phyloP scores from a whole-genome alignment of 345 rosid species.

The Pistacia vera region DNA sequence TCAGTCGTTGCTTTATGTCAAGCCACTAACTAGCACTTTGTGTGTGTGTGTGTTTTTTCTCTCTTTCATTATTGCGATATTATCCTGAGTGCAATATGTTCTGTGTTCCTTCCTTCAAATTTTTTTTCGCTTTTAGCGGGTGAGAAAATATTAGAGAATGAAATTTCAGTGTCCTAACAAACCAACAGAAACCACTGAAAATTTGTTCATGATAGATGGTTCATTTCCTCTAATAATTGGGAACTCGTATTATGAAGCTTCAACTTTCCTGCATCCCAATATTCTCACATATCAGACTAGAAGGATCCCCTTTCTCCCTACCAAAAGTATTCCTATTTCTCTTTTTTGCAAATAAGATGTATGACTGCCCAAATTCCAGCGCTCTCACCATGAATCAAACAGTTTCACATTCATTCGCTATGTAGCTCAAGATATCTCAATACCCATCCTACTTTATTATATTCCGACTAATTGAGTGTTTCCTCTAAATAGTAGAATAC shows the following conservation, averaged over 20 bases:
- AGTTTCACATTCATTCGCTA: neutral
- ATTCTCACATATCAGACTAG: neutral
- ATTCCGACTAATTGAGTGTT: no score
- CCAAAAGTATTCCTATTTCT: neutral
- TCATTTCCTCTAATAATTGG: neutral
- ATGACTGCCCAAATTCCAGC: neutral
- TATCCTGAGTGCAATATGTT: no score
- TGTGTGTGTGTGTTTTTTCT: neutral
- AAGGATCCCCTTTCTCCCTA: neutral
- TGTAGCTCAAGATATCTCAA: neutral
- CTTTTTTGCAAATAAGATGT: no score
- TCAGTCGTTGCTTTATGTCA: neutral
- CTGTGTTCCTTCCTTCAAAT: neutral
- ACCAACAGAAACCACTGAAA: no score
- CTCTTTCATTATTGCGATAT: neutral
- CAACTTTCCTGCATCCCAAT: neutral
- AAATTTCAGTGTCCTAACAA: neutral
- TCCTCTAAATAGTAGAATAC: neutral
- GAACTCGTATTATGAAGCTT: neutral
- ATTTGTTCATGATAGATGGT: no score
- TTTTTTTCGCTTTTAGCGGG: no score
- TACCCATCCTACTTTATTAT: no score
- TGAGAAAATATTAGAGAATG: neutral
- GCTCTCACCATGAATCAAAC: neutral
- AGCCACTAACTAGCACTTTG: neutral